Conservation (phyloP, 2,329 filamentous ascomycete genomes). For the Penicillium sp. region DNA sequence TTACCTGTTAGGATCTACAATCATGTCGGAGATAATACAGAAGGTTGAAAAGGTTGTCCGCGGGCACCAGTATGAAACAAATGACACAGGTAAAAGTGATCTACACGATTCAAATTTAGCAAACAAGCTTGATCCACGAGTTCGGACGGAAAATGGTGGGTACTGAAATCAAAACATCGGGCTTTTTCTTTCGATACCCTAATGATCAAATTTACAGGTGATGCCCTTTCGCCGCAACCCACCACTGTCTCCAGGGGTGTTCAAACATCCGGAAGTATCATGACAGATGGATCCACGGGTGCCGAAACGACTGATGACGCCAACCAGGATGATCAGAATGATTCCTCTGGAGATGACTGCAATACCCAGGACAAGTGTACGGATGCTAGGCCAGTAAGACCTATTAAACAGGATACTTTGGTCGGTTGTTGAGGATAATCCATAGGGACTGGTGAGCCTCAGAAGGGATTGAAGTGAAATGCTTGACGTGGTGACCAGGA, state of each 20-base stretch:
- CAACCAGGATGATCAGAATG: neutral
- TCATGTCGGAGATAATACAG: neutral
- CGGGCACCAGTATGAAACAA: neutral
- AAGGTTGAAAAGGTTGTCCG: neutral
- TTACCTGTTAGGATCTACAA: neutral
- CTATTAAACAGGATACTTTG: neutral
- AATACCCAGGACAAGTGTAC: neutral
- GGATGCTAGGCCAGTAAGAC: neutral
- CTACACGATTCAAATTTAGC: neutral
- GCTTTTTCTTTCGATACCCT: neutral
- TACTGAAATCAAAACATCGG: neutral
- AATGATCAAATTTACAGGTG: neutral
- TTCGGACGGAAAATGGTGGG: neutral
- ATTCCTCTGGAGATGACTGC: neutral
- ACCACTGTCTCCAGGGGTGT: neutral
- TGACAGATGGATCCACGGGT: neutral
- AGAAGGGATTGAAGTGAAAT: neutral
- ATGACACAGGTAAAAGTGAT: neutral
- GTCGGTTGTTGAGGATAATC: neutral
- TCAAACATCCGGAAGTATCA: neutral
- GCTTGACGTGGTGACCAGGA: too few species aligned
- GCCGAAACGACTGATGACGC: neutral
- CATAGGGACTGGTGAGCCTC: neutral
- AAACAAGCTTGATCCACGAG: neutral
- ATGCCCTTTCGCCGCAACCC: neutral